Conservation (phyloP, 1,284 basidiomycete genomes). For the Tilletiopsis washingtonensis region DNA sequence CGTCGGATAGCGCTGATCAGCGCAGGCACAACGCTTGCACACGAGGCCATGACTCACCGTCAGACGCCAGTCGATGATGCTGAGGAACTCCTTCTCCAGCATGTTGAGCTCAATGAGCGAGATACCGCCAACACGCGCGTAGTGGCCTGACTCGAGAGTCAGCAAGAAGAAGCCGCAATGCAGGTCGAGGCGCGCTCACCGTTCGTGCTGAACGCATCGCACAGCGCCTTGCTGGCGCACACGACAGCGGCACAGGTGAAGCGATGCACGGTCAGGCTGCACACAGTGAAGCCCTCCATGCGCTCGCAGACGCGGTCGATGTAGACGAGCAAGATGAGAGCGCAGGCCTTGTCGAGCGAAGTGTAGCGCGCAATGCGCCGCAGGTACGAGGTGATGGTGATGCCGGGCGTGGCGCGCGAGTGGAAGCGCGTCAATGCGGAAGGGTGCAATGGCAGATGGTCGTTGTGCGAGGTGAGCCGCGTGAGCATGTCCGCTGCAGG, state of each 20-base stretch:
- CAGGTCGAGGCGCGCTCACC: slow-evolving; percentile 9
- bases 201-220: slow-evolving; percentile 46
- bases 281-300: slow-evolving; percentile 43
- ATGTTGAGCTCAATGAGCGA: slow-evolving; percentile 44
- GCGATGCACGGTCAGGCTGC: slow-evolving; percentile 44
- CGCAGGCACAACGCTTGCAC: not conserved
- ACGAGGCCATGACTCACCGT: slow-evolving; percentile 13
- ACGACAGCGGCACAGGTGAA: slow-evolving; percentile 45
- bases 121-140: slow-evolving; percentile 44
- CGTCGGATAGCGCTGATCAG: not conserved
- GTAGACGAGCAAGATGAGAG: slow-evolving; percentile 44
- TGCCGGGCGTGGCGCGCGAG: slow-evolving; percentile 42
- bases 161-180: not conserved
- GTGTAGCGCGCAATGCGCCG: slow-evolving; percentile 45
- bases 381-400: slow-evolving; percentile 38
- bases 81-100: slow-evolving; percentile 45
- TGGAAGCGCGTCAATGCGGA: slow-evolving; percentile 44
- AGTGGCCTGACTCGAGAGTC: slow-evolving; percentile 25
- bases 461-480: slow-evolving; percentile 43
- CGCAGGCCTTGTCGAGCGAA: slow-evolving; percentile 42
- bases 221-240: slow-evolving; percentile 43
- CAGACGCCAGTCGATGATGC: slow-evolving; percentile 44
- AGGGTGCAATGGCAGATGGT: slow-evolving; percentile 41
- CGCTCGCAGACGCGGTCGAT: slow-evolving; percentile 45
- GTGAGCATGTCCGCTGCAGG: slow-evolving; percentile 39